Evolutionary conservation across 2,329 filamentous ascomycete species (phyloP).

Genomic region (Hypoxylon sp.): DNA sequence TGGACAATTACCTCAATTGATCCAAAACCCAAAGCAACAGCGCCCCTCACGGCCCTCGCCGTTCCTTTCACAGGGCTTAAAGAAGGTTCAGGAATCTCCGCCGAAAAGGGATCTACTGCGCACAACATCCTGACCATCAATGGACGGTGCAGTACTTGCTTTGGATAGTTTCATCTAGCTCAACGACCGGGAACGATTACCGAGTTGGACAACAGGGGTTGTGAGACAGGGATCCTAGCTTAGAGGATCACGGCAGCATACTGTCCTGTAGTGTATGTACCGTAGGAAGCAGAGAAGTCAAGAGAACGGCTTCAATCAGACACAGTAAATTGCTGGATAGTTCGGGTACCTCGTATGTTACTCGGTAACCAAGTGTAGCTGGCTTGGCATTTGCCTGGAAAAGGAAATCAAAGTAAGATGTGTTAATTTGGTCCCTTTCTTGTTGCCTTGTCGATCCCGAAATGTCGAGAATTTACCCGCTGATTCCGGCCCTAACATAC

Average conservation of each 20-base stretch:
- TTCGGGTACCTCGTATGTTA: conserved; percentile 9
- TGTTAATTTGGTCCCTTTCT: conserved; percentile 5
- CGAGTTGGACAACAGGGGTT: conserved; percentile 33
- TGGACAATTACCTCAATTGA: conserved; percentile 40
- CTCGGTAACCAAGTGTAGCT: conserved; percentile 1
- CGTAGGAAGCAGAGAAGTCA: conserved; percentile 3
- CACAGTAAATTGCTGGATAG: conserved; percentile 6
- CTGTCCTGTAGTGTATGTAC: too few relatives aligned
- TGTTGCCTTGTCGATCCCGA: conserved; percentile 41
- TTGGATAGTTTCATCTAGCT: conserved; percentile 28
- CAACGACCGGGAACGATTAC: conserved; percentile 39
- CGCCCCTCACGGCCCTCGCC: conserved; percentile 29
- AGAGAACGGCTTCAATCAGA: conserved; percentile 20
- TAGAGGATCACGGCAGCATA: conserved; percentile 4
- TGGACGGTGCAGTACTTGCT: conserved; percentile 18
- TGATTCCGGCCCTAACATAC: conserved; percentile 28
- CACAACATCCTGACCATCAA: neutral
- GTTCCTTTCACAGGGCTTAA: conserved; percentile 27
- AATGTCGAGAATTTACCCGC: conserved; percentile 44
- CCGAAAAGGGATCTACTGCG: conserved; percentile 24
- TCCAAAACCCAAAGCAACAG: conserved; percentile 26
- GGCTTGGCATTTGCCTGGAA: conserved; percentile 3
- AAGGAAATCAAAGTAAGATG: conserved; percentile 29
- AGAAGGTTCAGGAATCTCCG: conserved; percentile 41
- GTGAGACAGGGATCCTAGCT: conserved; percentile 31